Evolutionary conservation across 352 stramenopile genomes (phyloP).

Genomic region (Saprolegnia parasitica): DNA sequence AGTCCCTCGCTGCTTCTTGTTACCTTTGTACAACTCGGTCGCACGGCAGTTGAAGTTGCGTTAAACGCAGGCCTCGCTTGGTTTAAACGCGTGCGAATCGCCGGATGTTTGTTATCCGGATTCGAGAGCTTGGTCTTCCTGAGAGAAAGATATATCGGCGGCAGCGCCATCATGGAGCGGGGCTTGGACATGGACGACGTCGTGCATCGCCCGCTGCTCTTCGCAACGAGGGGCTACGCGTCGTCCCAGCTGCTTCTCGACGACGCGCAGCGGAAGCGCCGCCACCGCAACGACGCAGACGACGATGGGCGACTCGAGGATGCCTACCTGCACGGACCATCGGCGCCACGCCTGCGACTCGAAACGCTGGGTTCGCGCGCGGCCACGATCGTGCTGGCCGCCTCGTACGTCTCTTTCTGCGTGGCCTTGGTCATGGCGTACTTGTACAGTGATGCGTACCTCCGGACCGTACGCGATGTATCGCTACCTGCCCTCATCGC

Average conservation of each 20-base stretch:
- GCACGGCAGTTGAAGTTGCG: background rate
- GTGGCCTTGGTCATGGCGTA: slow-evolving; percentile 66
- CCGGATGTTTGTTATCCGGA: background rate
- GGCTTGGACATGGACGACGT: slow-evolving; percentile 35
- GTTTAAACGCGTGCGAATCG: background rate
- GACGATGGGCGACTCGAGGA: background rate
- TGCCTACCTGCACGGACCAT: slow-evolving; percentile 12
- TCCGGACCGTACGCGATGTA: slow-evolving; percentile 46
- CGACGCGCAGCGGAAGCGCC: slow-evolving; percentile 33
- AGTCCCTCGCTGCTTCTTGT: no score
- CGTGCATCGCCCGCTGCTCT: slow-evolving; percentile 76
- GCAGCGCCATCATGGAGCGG: background rate
- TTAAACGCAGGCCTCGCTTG: background rate
- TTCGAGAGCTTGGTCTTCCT: background rate
- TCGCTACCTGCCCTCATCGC: no score
- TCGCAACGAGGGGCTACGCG: slow-evolving; percentile 72
- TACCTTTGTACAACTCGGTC: no score
- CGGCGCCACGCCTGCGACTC: slow-evolving; percentile 55
- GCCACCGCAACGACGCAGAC: background rate
- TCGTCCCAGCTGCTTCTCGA: slow-evolving; percentile 77
- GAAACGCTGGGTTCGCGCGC: slow-evolving; percentile 73
- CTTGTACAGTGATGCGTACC: slow-evolving; percentile 66
- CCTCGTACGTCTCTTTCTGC: slow-evolving; percentile 75
- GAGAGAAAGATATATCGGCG: background rate
- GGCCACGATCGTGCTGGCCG: slow-evolving; percentile 61